phyloP scores from a whole-genome alignment of 75 land plant species.

The Cunninghamia lanceolata region DNA sequence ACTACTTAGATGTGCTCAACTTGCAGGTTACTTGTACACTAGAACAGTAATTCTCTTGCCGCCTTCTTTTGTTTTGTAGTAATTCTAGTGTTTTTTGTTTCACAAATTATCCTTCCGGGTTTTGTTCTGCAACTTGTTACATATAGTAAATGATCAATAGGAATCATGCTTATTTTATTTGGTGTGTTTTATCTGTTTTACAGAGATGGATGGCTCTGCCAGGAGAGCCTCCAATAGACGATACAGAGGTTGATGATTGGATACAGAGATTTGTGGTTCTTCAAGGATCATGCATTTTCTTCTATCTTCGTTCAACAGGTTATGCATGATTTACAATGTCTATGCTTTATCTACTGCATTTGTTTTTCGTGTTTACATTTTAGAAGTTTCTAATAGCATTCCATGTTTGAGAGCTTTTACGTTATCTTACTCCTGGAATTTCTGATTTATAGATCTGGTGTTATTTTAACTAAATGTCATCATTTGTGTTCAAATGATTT shows the following conservation, averaged over 20 bases:
- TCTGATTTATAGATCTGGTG: background rate
- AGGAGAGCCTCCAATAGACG: constrained; percentile 93
- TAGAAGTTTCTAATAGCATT: background rate
- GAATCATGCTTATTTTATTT: constrained; percentile 10
- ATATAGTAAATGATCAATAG: background rate
- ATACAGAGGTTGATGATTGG: constrained; percentile 94
- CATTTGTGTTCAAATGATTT: background rate
- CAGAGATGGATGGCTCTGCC: constrained; percentile 93
- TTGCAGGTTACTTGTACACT: constrained; percentile 79
- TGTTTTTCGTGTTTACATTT: background rate
- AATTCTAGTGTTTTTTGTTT: background rate
- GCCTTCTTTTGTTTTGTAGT: constrained; percentile 14
- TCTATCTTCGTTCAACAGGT: constrained; percentile 82
- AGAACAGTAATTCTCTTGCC: constrained; percentile 56
- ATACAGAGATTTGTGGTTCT: constrained; percentile 88
- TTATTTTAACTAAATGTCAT: background rate
- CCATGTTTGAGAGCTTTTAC: background rate
- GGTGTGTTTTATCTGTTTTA: constrained; percentile 9
- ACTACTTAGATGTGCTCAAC: constrained; percentile 73
- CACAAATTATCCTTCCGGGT: background rate
- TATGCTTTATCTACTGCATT: background rate
- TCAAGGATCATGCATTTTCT: constrained; percentile 76
- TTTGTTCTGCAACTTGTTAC: background rate
- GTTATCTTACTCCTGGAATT: background rate
- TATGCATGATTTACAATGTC: background rate